Conservation (phyloP, 495 filamentous ascomycete species). For the Pyrenula massariospora region DNA sequence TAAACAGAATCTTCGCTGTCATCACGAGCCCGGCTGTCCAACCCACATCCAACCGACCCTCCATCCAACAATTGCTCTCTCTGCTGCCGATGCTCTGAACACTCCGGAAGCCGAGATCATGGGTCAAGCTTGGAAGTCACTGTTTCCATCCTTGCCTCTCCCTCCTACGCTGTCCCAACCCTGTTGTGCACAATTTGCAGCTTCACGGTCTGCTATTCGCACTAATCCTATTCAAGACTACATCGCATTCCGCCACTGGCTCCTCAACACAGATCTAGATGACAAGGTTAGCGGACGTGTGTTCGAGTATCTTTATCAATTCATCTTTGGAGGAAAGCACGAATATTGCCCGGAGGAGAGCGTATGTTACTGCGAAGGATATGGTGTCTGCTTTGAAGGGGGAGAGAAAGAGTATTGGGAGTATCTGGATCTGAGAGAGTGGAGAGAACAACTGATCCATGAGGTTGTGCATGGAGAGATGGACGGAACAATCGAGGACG, state of each 20-base stretch:
- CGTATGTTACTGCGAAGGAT: constrained; percentile 71
- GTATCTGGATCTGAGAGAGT: background rate
- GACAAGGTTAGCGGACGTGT: constrained; percentile 50
- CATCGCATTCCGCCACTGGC: constrained; percentile 42
- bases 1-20: constrained; percentile 38
- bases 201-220: constrained; percentile 38
- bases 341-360: constrained; percentile 52
- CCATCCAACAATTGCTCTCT: background rate
- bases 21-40: constrained; percentile 31
- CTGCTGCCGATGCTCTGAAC: constrained; percentile 10
- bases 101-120: constrained; percentile 17
- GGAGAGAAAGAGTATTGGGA: background rate
- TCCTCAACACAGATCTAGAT: constrained; percentile 43
- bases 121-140: constrained; percentile 22
- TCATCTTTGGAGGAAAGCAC: constrained; percentile 42
- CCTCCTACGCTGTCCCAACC: constrained; percentile 33
- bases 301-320: constrained; percentile 67
- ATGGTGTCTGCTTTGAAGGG: constrained; percentile 53
- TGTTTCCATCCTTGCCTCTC: constrained; percentile 32
- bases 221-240: constrained; percentile 40
- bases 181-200: constrained; percentile 66
- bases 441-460: background rate
- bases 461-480: background rate
- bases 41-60: constrained; percentile 23
- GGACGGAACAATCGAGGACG: background rate